Evolutionary conservation across 768 basidiomycete genomes (phyloP).

Genomic region (Tylopilus vinaceipallidus): DNA sequence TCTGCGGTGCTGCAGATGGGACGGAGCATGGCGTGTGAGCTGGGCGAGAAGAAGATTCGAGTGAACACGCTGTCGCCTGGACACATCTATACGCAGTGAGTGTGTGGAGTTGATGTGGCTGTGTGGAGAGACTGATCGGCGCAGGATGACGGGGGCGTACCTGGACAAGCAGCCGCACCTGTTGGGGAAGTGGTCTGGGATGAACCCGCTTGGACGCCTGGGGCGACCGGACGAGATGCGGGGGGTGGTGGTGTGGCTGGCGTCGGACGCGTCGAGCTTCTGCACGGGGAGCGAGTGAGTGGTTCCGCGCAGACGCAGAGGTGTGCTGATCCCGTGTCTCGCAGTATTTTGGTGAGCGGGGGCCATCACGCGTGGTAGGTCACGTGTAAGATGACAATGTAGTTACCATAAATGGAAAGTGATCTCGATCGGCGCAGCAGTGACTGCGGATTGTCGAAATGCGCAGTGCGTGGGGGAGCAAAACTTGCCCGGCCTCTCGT

Average conservation of each 20-base stretch:
- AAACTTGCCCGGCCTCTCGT: not conserved
- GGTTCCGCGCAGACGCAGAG: not conserved
- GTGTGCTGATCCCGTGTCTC: not conserved
- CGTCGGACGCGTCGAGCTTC: constrained; percentile 73
- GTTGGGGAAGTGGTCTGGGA: constrained; percentile 60
- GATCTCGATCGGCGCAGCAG: constrained; percentile 36
- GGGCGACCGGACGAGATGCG: constrained; percentile 72
- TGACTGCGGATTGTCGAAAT: constrained; percentile 33
- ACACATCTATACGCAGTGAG: constrained; percentile 67
- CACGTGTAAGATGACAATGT: constrained; percentile 20
- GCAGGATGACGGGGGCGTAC: constrained; percentile 73
- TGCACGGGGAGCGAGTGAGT: constrained; percentile 84
- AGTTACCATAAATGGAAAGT: constrained; percentile 20
- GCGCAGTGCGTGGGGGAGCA: constrained; percentile 8
- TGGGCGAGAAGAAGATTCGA: constrained; percentile 62
- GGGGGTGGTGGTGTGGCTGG: constrained; percentile 69
- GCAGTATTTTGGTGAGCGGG: constrained; percentile 31
- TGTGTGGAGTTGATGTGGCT: constrained; percentile 33
- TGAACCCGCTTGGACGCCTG: constrained; percentile 70
- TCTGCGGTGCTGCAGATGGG: constrained; percentile 78
- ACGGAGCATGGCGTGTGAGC: constrained; percentile 79
- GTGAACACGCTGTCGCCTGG: constrained; percentile 79
- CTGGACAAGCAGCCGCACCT: constrained; percentile 64
- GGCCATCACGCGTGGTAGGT: constrained; percentile 33
- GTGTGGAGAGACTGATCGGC: constrained; percentile 1